Conservation (phyloP, 192 early-diverging fungal species). For the Coemansia sp. region DNA sequence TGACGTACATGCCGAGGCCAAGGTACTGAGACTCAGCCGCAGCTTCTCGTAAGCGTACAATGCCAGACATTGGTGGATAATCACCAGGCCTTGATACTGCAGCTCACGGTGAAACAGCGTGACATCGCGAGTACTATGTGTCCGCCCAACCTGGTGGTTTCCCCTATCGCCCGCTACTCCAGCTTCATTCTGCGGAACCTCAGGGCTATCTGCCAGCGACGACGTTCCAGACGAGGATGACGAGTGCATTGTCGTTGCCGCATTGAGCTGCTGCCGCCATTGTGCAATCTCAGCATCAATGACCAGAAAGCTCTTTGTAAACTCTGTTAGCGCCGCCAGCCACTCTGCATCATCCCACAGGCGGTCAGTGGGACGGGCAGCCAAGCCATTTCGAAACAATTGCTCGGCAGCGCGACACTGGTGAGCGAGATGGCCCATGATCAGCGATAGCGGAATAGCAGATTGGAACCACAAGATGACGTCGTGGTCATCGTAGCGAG, state of each 20-base stretch:
- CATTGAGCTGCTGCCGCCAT: slow-evolving; percentile 53
- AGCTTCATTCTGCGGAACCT: not conserved
- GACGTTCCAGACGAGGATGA: not conserved
- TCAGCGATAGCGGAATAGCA: slow-evolving; percentile 49
- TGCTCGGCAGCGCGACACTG: slow-evolving; percentile 50
- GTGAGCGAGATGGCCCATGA: slow-evolving; percentile 51
- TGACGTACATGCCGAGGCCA: slow-evolving; percentile 45
- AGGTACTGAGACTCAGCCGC: slow-evolving; percentile 35
- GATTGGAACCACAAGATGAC: slow-evolving; percentile 55
- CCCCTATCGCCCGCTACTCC: not conserved
- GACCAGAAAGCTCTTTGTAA: slow-evolving; percentile 48
- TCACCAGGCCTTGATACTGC: slow-evolving; percentile 50
- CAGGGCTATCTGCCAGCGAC: slow-evolving; percentile 19
- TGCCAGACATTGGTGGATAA: slow-evolving; percentile 53
- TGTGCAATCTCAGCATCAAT: slow-evolving; percentile 53
- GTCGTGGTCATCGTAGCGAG: slow-evolving; percentile 54
- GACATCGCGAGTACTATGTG: slow-evolving; percentile 47
- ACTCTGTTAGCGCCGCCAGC: slow-evolving; percentile 43
- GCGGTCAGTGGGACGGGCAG: slow-evolving; percentile 32
- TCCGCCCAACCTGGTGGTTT: not conserved
- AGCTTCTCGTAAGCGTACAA: slow-evolving; percentile 53
- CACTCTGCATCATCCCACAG: slow-evolving; percentile 50
- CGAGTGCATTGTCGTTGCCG: slow-evolving; percentile 31
- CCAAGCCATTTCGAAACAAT: slow-evolving; percentile 46
- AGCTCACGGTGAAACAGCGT: slow-evolving; percentile 53